phyloP scores from a whole-genome alignment of 352 stramenopile species.

The Ophiocytium majus region DNA sequence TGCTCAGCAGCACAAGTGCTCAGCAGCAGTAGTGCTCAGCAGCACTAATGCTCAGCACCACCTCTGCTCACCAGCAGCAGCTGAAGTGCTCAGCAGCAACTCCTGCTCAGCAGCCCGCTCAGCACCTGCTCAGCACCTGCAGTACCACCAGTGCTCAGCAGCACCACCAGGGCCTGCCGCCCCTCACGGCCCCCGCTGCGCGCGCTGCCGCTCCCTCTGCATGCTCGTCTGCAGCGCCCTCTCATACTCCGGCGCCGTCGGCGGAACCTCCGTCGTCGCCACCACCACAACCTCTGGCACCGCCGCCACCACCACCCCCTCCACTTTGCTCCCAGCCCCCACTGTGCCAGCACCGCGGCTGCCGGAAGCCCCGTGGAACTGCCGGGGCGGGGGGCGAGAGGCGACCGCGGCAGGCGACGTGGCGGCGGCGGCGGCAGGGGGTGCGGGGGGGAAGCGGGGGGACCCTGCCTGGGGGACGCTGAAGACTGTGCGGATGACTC shows the following conservation, averaged over 20 bases:
- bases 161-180: too few species aligned
- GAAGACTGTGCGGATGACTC: constrained; percentile 54
- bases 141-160: too few species aligned
- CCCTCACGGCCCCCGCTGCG: too few species aligned
- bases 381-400: neutral
- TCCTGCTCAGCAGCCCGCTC: too few species aligned
- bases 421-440: neutral
- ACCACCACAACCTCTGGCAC: neutral
- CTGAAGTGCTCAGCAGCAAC: too few species aligned
- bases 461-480: constrained; percentile 46
- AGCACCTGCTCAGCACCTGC: too few species aligned
- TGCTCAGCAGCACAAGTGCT: too few species aligned
- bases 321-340: neutral
- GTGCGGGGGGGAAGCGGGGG: neutral
- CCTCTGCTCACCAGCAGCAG: too few species aligned
- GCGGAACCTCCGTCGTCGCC: neutral
- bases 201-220: neutral
- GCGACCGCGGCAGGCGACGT: neutral
- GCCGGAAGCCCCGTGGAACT: neutral
- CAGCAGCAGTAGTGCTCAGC: too few species aligned
- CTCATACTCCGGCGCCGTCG: constrained; percentile 5
- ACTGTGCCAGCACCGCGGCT: neutral
- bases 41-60: too few species aligned
- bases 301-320: neutral
- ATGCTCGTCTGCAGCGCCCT: neutral